Percentiles rank a stretch among this genome's conserved stretches.
These are phyloP conservation scores for Phytophthora uliginosa DNA, from an alignment of 352 stramenopile species.

Conservation along the genomic window DNA sequence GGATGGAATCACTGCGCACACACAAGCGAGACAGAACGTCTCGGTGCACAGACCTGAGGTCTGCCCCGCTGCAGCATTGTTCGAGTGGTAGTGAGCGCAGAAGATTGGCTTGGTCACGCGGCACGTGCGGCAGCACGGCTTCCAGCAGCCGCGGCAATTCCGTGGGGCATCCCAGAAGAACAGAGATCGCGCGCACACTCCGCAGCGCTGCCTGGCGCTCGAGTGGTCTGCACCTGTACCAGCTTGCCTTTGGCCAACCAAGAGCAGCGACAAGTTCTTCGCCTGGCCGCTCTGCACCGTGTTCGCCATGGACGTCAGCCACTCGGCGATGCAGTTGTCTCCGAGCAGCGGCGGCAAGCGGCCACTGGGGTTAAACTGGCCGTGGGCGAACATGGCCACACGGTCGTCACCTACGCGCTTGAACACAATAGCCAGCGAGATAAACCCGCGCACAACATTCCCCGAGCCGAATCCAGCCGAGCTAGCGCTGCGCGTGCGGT, in stretches of 20 bases:
- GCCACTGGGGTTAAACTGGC: slow-evolving; percentile 72
- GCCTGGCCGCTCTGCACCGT: slow-evolving; percentile 73
- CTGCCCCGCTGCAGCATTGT: slow-evolving; percentile 23
- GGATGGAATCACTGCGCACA: slow-evolving; percentile 73
- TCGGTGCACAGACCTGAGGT: slow-evolving; percentile 65
- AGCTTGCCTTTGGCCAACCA: slow-evolving; percentile 42
- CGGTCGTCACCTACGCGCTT: slow-evolving; percentile 65
- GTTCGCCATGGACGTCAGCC: slow-evolving; percentile 69
- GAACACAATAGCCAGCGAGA: slow-evolving; percentile 76
- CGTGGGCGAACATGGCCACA: slow-evolving; percentile 74
- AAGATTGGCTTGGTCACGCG: slow-evolving; percentile 81
- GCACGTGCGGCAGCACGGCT: slow-evolving; percentile 70
- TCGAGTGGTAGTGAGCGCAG: slow-evolving; percentile 69
- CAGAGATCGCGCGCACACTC: slow-evolving; percentile 60
- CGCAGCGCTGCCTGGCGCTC: slow-evolving; percentile 44
- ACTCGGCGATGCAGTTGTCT: slow-evolving; percentile 68
- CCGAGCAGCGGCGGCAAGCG: slow-evolving; percentile 60
- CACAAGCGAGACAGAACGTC: slow-evolving; percentile 81
- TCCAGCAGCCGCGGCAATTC: slow-evolving; percentile 75
- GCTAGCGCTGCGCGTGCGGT: slow-evolving; percentile 28
- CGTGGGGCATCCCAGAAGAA: slow-evolving; percentile 77
- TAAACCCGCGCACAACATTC: slow-evolving; percentile 65
- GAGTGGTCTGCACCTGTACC: slow-evolving; percentile 3
- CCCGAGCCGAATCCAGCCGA: slow-evolving; percentile 21
- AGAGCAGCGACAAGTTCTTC: slow-evolving; percentile 77